phyloP scores from a whole-genome alignment of 768 basidiomycete species.

The Pleurotus tuber-regium region DNA sequence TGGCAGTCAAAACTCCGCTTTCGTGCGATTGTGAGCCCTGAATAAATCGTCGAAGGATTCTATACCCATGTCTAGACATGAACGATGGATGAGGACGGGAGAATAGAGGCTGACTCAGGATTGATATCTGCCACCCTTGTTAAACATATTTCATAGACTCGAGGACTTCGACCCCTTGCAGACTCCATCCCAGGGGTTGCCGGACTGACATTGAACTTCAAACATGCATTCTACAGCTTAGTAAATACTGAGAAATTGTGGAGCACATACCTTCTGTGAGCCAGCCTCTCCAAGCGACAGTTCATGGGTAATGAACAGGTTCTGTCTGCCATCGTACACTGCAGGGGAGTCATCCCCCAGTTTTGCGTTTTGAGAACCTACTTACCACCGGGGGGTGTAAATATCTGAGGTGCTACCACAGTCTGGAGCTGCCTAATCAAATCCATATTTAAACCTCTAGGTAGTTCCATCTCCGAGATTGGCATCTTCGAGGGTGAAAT shows the following conservation, averaged over 20 bases:
- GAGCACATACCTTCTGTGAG: slow-evolving; percentile 46
- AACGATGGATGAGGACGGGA: background rate
- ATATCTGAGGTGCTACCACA: slow-evolving; percentile 55
- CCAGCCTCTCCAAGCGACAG: slow-evolving; percentile 55
- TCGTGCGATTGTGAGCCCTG: slow-evolving; percentile 61
- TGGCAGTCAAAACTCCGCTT: slow-evolving; percentile 59
- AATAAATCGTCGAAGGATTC: slow-evolving; percentile 57
- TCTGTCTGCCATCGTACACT: slow-evolving; percentile 81
- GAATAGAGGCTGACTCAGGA: slow-evolving; percentile 39
- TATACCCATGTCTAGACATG: slow-evolving; percentile 19
- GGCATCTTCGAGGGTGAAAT: slow-evolving; percentile 66
- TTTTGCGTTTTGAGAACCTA: too few species aligned
- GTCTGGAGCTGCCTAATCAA: slow-evolving; percentile 64
- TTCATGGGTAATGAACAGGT: slow-evolving; percentile 58
- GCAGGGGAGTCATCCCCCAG: too few species aligned
- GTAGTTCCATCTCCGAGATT: slow-evolving; percentile 67
- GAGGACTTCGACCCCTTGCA: slow-evolving; percentile 44
- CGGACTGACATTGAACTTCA: slow-evolving; percentile 63
- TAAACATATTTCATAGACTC: slow-evolving; percentile 63
- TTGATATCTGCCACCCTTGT: slow-evolving; percentile 58
- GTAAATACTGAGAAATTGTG: slow-evolving; percentile 5
- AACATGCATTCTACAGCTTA: slow-evolving; percentile 10
- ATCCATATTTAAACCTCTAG: slow-evolving; percentile 67
- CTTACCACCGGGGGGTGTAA: slow-evolving; percentile 49
- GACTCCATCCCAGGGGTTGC: slow-evolving; percentile 32